Evolutionary conservation across 495 filamentous ascomycete genomes (phyloP).

Genomic region (Aspergillus saccharolyticus): DNA sequence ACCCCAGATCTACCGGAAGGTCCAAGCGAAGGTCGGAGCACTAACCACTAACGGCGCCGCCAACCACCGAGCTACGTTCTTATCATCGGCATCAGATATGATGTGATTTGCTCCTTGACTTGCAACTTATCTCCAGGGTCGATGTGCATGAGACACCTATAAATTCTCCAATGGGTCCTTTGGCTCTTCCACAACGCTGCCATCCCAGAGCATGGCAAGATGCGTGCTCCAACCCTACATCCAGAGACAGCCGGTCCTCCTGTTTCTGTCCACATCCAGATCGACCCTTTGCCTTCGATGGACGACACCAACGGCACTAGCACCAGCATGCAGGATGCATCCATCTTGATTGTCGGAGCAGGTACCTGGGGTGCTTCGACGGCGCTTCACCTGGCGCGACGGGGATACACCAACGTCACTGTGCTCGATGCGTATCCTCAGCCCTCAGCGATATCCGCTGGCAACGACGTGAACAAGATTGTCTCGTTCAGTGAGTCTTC

Average conservation of each 20-base stretch:
- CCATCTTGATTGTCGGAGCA: constrained; percentile 40
- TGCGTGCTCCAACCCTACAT: neutral
- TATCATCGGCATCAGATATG: neutral
- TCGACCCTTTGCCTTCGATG: neutral
- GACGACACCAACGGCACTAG: neutral
- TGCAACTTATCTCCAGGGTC: neutral
- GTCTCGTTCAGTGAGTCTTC: constrained; percentile 19
- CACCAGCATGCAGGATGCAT: neutral
- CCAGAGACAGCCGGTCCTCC: neutral
- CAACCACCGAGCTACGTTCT: no score
- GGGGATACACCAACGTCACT: constrained; percentile 43
- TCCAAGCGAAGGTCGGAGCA: neutral
- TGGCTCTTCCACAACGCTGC: no score
- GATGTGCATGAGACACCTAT: neutral
- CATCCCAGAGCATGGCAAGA: no score
- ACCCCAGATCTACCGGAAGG: neutral
- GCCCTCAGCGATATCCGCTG: constrained; percentile 47
- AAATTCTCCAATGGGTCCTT: neutral
- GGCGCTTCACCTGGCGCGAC: constrained; percentile 46
- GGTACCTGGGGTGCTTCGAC: constrained; percentile 51
- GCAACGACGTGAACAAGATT: constrained; percentile 55
- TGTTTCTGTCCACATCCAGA: neutral
- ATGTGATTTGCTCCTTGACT: neutral
- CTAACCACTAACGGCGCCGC: no score
- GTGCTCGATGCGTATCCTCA: constrained; percentile 43